A percentile compares a stretch with the other conserved stretches of the same genome.
Evolutionary conservation across 2,329 filamentous ascomycete species (phyloP).

Genomic region (Colletotrichum sp.): DNA sequence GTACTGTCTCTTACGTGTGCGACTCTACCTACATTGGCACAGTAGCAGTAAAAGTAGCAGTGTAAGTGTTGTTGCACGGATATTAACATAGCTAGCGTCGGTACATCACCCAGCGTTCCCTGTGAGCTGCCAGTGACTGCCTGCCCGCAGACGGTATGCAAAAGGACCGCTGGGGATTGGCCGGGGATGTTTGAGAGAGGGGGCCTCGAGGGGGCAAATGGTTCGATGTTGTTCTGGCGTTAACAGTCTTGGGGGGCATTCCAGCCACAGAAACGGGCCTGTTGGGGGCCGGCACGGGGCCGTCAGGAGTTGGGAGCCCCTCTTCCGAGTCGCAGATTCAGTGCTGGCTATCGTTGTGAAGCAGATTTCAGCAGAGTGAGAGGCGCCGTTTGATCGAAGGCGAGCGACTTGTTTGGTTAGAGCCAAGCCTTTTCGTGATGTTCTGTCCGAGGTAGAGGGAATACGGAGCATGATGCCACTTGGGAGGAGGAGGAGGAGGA

Average conservation of each 20-base stretch:
- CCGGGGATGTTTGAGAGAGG: not conserved
- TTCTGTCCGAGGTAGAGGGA: not conserved
- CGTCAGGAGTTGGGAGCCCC: slow-evolving; percentile 5
- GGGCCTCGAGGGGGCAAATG: not conserved
- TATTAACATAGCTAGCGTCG: not conserved
- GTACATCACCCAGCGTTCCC: not conserved
- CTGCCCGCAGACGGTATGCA: not conserved
- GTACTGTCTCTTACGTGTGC: not conserved
- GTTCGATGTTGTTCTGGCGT: slow-evolving; percentile 4
- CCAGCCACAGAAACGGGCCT: slow-evolving; percentile 6
- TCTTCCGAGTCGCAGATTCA: slow-evolving; percentile 18
- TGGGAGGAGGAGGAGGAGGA: not conserved
- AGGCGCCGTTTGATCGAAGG: not conserved
- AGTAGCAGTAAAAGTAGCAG: not conserved
- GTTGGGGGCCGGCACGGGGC: slow-evolving; percentile 1
- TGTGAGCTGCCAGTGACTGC: not conserved
- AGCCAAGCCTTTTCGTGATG: not conserved
- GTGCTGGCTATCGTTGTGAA: not conserved
- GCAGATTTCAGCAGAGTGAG: not conserved
- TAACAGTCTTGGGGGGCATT: not conserved
- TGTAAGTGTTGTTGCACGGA: not conserved
- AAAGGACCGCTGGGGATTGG: not conserved
- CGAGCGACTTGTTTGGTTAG: not conserved
- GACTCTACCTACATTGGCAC: not conserved
- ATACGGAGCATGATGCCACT: not conserved